phyloP scores from a whole-genome alignment of 1,284 basidiomycete species.

The Sanghuangporus baumii region DNA sequence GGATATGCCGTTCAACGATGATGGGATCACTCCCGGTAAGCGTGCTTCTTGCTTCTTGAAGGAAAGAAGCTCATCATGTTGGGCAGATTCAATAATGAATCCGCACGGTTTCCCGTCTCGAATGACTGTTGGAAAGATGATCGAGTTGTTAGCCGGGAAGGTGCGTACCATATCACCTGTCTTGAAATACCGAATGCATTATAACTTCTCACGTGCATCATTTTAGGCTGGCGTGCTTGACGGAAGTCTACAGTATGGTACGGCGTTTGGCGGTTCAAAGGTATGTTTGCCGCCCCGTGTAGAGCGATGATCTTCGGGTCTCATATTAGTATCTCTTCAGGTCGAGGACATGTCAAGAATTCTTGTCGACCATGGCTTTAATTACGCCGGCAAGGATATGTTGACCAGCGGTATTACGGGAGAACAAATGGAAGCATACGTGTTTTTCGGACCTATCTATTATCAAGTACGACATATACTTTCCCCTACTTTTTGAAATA shows the following conservation, averaged over 20 bases:
- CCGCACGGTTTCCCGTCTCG: conserved; percentile 99
- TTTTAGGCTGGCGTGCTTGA: conserved; percentile 78
- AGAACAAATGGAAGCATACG: conserved; percentile 93
- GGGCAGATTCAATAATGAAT: conserved; percentile 96
- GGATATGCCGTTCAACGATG: conserved; percentile 99
- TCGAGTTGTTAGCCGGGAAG: conserved; percentile 96
- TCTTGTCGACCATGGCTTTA: conserved; percentile 93
- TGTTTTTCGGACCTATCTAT: conserved; percentile 98
- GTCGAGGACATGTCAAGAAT: conserved; percentile 99
- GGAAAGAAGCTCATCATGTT: not conserved
- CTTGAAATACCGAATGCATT: not conserved
- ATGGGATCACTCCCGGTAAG: conserved; percentile 87
- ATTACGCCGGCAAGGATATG: conserved; percentile 97
- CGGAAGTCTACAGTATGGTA: conserved; percentile 88
- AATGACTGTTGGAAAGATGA: conserved; percentile 99
- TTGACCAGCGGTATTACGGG: conserved; percentile 97
- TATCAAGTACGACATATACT: conserved; percentile 65
- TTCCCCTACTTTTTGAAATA: not conserved
- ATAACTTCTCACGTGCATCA: no score
- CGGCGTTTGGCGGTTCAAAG: conserved; percentile 97
- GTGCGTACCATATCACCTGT: conserved; percentile 30
- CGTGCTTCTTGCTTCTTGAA: conserved; percentile 11
- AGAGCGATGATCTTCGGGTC: conserved; percentile 17
- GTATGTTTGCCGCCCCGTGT: conserved; percentile 31
- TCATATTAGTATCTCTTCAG: conserved; percentile 30